phyloP scores from a whole-genome alignment of 2,329 filamentous ascomycete genomes.

The Penicillium sp. region DNA sequence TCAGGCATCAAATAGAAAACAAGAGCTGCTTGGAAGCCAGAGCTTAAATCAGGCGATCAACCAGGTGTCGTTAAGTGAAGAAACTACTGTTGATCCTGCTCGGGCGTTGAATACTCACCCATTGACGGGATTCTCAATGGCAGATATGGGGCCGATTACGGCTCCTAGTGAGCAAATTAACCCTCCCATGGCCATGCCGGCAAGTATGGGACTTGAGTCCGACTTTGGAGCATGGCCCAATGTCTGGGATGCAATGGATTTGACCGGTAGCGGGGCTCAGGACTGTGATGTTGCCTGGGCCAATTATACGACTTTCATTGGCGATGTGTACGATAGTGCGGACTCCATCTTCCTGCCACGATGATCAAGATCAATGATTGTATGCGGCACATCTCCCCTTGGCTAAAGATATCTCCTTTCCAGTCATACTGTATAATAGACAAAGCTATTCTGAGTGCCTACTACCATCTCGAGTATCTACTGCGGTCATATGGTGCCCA shows the following conservation, averaged over 20 bases:
- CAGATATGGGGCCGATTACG: background rate
- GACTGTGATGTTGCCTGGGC: constrained; percentile 24
- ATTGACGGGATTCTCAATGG: background rate
- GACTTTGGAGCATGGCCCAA: constrained; percentile 6
- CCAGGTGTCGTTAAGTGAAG: background rate
- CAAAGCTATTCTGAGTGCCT: background rate
- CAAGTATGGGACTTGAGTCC: constrained; percentile 9
- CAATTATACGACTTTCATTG: constrained; percentile 31
- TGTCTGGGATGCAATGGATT: constrained; percentile 5
- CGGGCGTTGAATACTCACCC: background rate
- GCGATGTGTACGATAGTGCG: constrained; percentile 26
- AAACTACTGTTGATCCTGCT: background rate
- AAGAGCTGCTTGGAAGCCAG: constrained; percentile 9
- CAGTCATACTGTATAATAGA: background rate
- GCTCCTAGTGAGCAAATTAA: constrained; percentile 8
- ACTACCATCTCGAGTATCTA: too few relatives aligned
- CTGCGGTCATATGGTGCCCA: too few relatives aligned
- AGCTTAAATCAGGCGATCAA: background rate
- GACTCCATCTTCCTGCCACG: constrained; percentile 22
- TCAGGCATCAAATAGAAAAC: constrained; percentile 19
- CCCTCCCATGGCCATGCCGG: constrained; percentile 1
- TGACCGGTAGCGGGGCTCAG: background rate
- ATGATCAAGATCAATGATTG: background rate
- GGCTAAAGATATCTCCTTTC: background rate
- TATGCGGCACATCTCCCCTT: background rate